Evolutionary conservation across 768 basidiomycete species (phyloP).

Genomic region (Xerocomellus dryophilus): DNA sequence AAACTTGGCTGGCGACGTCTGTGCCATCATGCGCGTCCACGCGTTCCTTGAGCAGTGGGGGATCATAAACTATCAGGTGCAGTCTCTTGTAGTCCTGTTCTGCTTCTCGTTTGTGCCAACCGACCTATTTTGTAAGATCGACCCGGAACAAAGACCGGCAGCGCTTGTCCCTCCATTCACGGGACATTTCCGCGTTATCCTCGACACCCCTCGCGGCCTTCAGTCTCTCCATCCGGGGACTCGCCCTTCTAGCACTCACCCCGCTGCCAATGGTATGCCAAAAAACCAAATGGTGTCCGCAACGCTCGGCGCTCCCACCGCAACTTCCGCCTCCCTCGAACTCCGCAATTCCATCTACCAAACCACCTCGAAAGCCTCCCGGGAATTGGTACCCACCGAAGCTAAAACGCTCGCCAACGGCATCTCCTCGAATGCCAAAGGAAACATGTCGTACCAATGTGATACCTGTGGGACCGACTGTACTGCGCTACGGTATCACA

Average conservation of each 20-base stretch:
- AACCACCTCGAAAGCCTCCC: constrained; percentile 80
- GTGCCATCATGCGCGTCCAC: constrained; percentile 98
- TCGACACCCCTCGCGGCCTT: constrained; percentile 94
- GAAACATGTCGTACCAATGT: constrained; percentile 66
- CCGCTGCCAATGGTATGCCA: constrained; percentile 47
- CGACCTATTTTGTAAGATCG: constrained; percentile 60
- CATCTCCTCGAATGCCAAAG: constrained; percentile 44
- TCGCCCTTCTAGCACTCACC: constrained; percentile 46
- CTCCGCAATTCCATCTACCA: constrained; percentile 86
- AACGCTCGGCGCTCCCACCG: constrained; percentile 4
- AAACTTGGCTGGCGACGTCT: constrained; percentile 97
- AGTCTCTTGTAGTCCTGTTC: constrained; percentile 10
- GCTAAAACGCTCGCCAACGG: constrained; percentile 61
- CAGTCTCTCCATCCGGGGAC: constrained; percentile 90
- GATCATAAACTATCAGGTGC: constrained; percentile 95
- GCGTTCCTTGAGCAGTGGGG: constrained; percentile 99
- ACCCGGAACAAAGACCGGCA: constrained; percentile 93
- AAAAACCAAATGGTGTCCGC: constrained; percentile 32
- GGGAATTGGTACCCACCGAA: constrained; percentile 63
- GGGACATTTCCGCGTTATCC: constrained; percentile 95
- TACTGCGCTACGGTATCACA: constrained; percentile 84
- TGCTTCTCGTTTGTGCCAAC: constrained; percentile 1
- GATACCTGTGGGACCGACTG: constrained; percentile 97
- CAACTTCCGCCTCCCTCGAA: constrained; percentile 72
- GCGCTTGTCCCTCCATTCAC: constrained; percentile 96